Conservation (phyloP, 306 rosid genomes). For the Cucurbita moschata region DNA sequence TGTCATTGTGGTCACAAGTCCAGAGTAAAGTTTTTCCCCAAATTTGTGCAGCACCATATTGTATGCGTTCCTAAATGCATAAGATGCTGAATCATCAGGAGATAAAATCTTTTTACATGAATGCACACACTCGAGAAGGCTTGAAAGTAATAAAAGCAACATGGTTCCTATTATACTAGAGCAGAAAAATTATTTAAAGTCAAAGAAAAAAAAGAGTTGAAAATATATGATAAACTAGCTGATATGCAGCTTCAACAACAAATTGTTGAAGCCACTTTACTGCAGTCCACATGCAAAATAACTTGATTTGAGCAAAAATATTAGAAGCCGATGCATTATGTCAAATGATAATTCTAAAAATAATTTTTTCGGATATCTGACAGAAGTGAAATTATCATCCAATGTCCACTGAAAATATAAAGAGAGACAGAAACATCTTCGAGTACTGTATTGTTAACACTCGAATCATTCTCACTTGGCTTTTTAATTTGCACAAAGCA, state of each 20-base stretch:
- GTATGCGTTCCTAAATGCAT: constrained; percentile 70
- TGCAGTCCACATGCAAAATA: neutral
- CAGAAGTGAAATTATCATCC: neutral
- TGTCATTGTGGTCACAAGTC: constrained; percentile 62
- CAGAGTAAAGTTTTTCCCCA: constrained; percentile 80
- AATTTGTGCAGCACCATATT: constrained; percentile 96
- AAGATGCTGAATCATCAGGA: neutral
- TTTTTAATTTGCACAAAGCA: neutral
- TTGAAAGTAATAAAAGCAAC: neutral
- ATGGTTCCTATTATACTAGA: neutral
- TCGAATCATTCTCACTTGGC: neutral
- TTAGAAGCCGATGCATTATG: neutral
- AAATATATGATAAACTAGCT: neutral
- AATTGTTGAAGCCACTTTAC: neutral
- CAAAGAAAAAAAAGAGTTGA: neutral
- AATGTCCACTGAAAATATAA: neutral
- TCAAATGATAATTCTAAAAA: neutral
- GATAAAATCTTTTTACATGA: neutral
- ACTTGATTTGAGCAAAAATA: neutral
- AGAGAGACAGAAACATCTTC: neutral
- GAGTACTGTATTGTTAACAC: neutral
- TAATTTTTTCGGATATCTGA: neutral
- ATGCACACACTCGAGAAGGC: neutral
- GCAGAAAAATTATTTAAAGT: neutral
- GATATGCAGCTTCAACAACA: neutral